phyloP scores from a whole-genome alignment of 1,284 basidiomycete species.

The Heterobasidion annosum region DNA sequence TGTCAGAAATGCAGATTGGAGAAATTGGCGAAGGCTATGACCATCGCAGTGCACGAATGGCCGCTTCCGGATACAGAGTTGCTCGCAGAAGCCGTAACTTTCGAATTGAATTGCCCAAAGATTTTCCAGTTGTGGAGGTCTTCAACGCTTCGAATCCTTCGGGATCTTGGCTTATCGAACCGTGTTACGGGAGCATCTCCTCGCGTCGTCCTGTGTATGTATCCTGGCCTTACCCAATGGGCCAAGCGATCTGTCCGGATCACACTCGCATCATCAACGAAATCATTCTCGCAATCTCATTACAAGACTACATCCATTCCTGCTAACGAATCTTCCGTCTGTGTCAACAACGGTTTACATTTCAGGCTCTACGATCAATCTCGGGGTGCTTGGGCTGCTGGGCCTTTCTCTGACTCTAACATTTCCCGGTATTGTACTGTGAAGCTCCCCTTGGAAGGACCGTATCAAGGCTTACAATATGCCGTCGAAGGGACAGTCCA shows the following conservation, averaged over 20 bases:
- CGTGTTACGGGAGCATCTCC: neutral
- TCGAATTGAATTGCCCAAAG: constrained; percentile 34
- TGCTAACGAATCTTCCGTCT: constrained; percentile 11
- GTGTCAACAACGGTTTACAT: constrained; percentile 25
- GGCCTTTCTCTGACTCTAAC: constrained; percentile 8
- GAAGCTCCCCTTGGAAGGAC: constrained; percentile 13
- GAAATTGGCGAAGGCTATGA: constrained; percentile 13
- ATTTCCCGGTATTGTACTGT: constrained; percentile 20
- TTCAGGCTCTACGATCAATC: constrained; percentile 15
- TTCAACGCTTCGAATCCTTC: constrained; percentile 27
- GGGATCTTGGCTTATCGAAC: constrained; percentile 17
- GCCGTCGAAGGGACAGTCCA: constrained; percentile 27
- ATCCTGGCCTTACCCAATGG: constrained; percentile 3
- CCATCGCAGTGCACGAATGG: constrained; percentile 37
- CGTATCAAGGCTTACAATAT: constrained; percentile 28
- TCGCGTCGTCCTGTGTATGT: neutral
- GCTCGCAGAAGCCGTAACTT: constrained; percentile 24
- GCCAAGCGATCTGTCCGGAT: constrained; percentile 14
- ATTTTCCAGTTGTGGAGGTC: constrained; percentile 33
- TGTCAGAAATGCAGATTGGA: constrained; percentile 22
- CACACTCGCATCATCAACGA: constrained; percentile 15
- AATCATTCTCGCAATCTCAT: too few species aligned
- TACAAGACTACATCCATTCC: constrained; percentile 16
- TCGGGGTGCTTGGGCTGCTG: constrained; percentile 7
- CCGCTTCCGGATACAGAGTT: constrained; percentile 27